Conservation (phyloP, 371 early-diverging fungal genomes). For the Apophysomyces variabilis region DNA sequence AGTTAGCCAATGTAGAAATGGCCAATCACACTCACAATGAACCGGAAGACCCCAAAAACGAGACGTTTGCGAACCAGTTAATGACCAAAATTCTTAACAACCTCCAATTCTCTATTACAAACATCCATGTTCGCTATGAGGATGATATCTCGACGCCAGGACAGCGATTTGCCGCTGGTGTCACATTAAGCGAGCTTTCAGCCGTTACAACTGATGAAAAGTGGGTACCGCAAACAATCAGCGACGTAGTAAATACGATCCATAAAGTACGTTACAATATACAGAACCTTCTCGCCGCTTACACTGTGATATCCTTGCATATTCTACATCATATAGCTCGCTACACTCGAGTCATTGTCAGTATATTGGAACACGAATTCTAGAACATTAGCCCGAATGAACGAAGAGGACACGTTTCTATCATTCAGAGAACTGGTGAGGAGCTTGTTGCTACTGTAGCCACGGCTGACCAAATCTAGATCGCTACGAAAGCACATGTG, state of each 20-base stretch:
- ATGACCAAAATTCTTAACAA: constrained; percentile 95
- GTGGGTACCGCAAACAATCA: constrained; percentile 85
- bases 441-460: background rate
- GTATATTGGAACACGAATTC: constrained; percentile 81
- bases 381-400: constrained; percentile 52
- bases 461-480: constrained; percentile 27
- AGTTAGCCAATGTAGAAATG: constrained; percentile 82
- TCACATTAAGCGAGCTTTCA: constrained; percentile 89
- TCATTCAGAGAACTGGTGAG: constrained; percentile 1
- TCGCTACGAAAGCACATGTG: constrained; percentile 32
- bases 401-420: constrained; percentile 33
- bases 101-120: constrained; percentile 91
- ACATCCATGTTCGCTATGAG: constrained; percentile 96
- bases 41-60: constrained; percentile 71
- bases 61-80: constrained; percentile 83
- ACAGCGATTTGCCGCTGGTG: constrained; percentile 89
- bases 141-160: constrained; percentile 79
- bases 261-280: constrained; percentile 65
- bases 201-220: constrained; percentile 92
- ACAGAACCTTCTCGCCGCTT: background rate
- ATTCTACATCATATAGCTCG: constrained; percentile 17
- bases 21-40: constrained; percentile 23
- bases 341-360: constrained; percentile 65
- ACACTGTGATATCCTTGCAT: background rate
- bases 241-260: constrained; percentile 76